These are phyloP conservation scores for Pelargonium australe DNA, from an alignment of 441 rosid genomes.

Conservation along the genomic window DNA sequence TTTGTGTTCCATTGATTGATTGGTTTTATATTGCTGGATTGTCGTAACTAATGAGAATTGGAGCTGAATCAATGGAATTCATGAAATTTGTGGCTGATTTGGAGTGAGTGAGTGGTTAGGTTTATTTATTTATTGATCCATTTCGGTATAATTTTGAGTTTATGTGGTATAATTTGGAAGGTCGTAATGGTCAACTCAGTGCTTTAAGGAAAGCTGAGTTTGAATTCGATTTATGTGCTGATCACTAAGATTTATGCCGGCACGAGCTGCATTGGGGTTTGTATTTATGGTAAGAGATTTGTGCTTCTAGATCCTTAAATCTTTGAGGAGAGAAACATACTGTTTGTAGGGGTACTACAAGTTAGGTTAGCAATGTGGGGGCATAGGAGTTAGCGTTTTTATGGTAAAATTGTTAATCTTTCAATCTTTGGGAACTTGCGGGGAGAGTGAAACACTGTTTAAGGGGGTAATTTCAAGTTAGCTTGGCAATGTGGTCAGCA, in stretches of 20 bases:
- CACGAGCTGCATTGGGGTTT: neutral
- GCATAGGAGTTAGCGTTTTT: too few species aligned
- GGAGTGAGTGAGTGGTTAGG: neutral
- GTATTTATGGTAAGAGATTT: neutral
- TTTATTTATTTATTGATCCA: neutral
- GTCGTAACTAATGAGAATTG: neutral
- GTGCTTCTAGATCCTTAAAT: neutral
- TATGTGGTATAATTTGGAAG: constrained; percentile 2
- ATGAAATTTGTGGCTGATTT: neutral
- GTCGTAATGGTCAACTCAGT: neutral
- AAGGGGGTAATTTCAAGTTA: neutral
- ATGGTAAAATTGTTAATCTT: too few species aligned
- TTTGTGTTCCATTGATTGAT: constrained; percentile 2
- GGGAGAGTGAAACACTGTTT: neutral
- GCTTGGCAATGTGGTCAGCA: neutral
- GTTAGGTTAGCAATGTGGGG: neutral
- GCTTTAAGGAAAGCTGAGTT: too few species aligned
- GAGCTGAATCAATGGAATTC: neutral
- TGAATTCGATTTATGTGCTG: neutral
- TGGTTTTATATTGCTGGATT: neutral
- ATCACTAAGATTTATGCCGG: neutral
- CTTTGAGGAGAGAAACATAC: neutral
- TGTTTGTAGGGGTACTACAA: neutral
- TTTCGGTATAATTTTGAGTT: neutral
- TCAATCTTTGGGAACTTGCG: too few species aligned